These are phyloP conservation scores for Globisporangium paddicum DNA, from an alignment of 352 stramenopile genomes.

Conservation along the genomic window DNA sequence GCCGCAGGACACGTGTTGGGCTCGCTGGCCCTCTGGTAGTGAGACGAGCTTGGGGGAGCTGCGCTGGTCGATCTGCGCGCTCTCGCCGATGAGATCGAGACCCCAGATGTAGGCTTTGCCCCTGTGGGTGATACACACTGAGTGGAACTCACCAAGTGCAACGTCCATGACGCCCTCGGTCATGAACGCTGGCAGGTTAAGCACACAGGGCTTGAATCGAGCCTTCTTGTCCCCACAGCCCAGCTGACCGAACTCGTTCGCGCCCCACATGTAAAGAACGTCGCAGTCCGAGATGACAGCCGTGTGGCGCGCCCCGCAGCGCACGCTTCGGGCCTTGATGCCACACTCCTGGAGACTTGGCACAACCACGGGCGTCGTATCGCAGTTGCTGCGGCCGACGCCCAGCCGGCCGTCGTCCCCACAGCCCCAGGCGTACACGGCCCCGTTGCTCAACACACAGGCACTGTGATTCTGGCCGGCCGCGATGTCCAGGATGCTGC, in stretches of 20 bases:
- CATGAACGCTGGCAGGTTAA: constrained; percentile 34
- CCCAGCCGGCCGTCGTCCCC: constrained; percentile 65
- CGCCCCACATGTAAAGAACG: constrained; percentile 72
- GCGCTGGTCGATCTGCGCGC: constrained; percentile 32
- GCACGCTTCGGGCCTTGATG: constrained; percentile 39
- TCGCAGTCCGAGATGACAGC: constrained; percentile 60
- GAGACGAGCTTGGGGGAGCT: constrained; percentile 23
- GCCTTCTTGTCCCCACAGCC: constrained; percentile 51
- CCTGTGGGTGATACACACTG: constrained; percentile 40
- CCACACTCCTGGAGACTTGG: constrained; percentile 31
- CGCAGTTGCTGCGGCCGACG: constrained; percentile 30
- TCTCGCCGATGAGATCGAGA: constrained; percentile 47
- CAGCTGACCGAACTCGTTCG: constrained; percentile 78
- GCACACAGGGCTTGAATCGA: constrained; percentile 35
- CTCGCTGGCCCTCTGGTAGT: constrained; percentile 32
- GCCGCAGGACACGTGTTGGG: constrained; percentile 46
- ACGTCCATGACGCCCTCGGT: constrained; percentile 50
- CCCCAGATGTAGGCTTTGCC: constrained; percentile 58
- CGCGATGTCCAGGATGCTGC: constrained; percentile 64
- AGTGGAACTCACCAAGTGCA: constrained; percentile 69
- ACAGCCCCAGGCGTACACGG: constrained; percentile 75
- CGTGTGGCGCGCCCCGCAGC: constrained; percentile 65
- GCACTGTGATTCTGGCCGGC: constrained; percentile 73
- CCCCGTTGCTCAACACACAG: constrained; percentile 63
- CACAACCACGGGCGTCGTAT: constrained; percentile 30